Evolutionary conservation across 164 flowering plant genomes (phyloP), one percentile per base, ranked within the genome.

Genomic region (Aristolochia californica): DNA sequence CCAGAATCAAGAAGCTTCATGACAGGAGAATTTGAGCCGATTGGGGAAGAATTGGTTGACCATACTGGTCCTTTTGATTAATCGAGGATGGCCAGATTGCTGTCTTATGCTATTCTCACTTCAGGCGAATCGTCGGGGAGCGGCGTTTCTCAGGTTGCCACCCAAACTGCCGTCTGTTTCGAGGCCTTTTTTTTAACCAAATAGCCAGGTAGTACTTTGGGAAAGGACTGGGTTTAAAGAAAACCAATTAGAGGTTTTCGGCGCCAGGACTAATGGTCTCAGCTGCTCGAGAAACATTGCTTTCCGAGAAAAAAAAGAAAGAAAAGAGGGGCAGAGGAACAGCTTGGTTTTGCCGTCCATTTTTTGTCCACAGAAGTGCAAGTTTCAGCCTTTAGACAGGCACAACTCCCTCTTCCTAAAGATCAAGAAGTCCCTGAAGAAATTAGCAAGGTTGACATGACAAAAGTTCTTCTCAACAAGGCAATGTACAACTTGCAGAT

Each of bases 111-210:
- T 27, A 77, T 43, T 47, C 43, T 65, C 2, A 72, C 58, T 12
- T 54, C 56, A 27, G 74, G 15, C 2, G 71, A 48, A 53, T n/a
- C 28, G 40, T 34, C 59, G 62, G 62, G 26, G 18, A 68, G 43
- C 45, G 62, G 72, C 23, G n/a, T 13, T 0, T 72, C 66, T 57
- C 76, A 55, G 48, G 65, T 68, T 11, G 76, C 72, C 11, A 68
- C 65, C 70, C 76, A 72, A 49, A 66, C 68, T 12, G 56, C 53
- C 1, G 66, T 58, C 13, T 53, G 58, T 24, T 14, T 1, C 7
- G 70, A 20, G 49, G 30, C 30, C 51, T 62, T 21, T 24, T 58
- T 63, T 61, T 59, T n/a, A n/a, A 70, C 64, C 67, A 64, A 4
- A 62, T 63, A n/a, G 57, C 71, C 16, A 64, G 48, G 67, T 70